phyloP scores from a whole-genome alignment of 306 rosid species.

The Amphicarpaea edgeworthii region DNA sequence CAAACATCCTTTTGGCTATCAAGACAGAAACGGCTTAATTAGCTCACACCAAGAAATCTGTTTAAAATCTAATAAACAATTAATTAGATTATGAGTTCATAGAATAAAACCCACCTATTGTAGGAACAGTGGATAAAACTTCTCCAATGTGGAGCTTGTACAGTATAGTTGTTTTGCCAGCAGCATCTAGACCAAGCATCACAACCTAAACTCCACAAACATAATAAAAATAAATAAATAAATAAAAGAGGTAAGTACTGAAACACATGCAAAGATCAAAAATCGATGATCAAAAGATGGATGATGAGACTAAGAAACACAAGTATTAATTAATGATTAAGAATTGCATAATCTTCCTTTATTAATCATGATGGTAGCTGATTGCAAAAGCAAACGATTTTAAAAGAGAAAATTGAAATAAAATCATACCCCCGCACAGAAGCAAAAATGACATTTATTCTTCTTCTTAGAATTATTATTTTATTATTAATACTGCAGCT shows the following conservation, averaged over 20 bases:
- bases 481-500: background rate
- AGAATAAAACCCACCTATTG: constrained; percentile 72
- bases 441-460: background rate
- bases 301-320: background rate
- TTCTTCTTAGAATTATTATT: background rate
- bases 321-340: background rate
- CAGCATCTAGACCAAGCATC: constrained; percentile 98
- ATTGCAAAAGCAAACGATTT: background rate
- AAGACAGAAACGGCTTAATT: constrained; percentile 13
- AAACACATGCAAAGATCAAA: background rate
- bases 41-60: constrained; percentile 10
- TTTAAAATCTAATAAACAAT: background rate
- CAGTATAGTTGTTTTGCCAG: constrained; percentile 92
- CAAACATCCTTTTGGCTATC: constrained; percentile 4
- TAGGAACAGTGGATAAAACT: constrained; percentile 95
- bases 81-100: background rate
- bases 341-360: background rate
- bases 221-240: background rate
- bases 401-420: background rate
- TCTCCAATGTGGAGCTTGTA: constrained; percentile 98
- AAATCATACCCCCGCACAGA: background rate
- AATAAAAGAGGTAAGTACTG: background rate
- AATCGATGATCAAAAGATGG: background rate
- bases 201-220: constrained; percentile 74
- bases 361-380: background rate